Evolutionary conservation across 257 asterid species (phyloP), one percentile per base, ranked within the genome.

Genomic region (Ophiorrhiza pumila): DNA sequence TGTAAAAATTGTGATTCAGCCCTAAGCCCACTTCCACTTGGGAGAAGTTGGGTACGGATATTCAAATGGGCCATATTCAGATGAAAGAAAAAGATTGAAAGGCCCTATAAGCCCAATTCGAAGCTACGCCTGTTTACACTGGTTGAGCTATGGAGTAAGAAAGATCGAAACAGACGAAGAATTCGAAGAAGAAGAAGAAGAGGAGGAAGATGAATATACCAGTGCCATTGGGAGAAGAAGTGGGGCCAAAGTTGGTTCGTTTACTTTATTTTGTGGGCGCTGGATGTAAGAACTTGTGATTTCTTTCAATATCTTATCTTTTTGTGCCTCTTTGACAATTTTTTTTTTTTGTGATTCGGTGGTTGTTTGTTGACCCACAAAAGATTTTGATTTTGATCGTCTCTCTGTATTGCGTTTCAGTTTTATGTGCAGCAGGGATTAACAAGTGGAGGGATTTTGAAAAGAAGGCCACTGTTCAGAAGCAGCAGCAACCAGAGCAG

Each of bases 201-300:
- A 25, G 31, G 61, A 14, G 23, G 68, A 47, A 50, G 70, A 65
- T 67, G 75, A 79, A 69, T 50, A 79, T 77, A 4, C 79, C 91
- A 43, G 75, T 80, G 14, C 79, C 91, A 27, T 71, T 79, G 22
- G 87, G 90, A 43, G 90, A 86, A 76, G 88, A 80, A 63, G 92
- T 80, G 18, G 85, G 60, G 12, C 83, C 91, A 32, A 88, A 88
- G 79, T 64, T 88, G 67, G 45, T 60, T 45, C 83, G 94, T 13
- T 81, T 86, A 60, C 82, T 88, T 60, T 88, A 77, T 80, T 88
- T 88, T 79, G 82, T 81, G 75, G 88, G 86, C 53, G 91, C 94
- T 67, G 91, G 88, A 78, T 80, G 93, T 87, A 78, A 52, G 64
- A 64, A 17, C 14, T 52, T 55, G 34, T 58, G 5, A 17, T 15